A percentile compares a stretch with the other conserved stretches of the same genome.
phyloP scores from a whole-genome alignment of 2,329 filamentous ascomycete genomes.

The Colletotrichum endophyticum region DNA sequence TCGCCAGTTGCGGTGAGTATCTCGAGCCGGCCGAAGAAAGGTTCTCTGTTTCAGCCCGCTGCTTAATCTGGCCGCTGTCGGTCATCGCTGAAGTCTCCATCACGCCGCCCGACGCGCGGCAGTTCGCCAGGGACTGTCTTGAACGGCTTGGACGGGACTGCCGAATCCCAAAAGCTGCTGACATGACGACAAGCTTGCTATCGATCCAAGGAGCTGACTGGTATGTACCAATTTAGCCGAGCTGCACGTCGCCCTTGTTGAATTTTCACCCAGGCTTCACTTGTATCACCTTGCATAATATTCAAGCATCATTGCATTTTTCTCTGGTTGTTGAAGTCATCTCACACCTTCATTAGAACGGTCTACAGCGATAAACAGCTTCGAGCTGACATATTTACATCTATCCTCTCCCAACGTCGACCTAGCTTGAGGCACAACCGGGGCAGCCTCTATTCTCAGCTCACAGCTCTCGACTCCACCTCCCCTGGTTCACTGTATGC shows the following conservation, averaged over 20 bases:
- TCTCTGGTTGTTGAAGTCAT: background rate
- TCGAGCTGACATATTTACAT: background rate
- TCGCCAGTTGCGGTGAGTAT: conserved; percentile 25
- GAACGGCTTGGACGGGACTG: conserved; percentile 24
- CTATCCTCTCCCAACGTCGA: background rate
- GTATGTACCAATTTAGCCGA: background rate
- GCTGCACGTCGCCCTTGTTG: background rate
- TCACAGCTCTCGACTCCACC: background rate
- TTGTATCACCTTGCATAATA: conserved; percentile 2
- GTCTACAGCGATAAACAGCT: background rate
- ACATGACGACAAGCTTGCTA: background rate
- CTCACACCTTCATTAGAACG: background rate
- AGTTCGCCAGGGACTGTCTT: conserved; percentile 20
- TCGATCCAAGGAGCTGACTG: conserved; percentile 17
- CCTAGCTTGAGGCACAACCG: background rate
- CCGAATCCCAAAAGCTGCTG: conserved; percentile 22
- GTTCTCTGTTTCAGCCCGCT: conserved; percentile 25
- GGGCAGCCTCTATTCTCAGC: background rate
- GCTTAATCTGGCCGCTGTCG: conserved; percentile 27
- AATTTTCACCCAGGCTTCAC: background rate
- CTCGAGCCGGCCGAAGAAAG: conserved; percentile 10
- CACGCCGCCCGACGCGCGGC: conserved; percentile 7
- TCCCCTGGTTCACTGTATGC: background rate
- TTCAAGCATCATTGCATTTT: background rate
- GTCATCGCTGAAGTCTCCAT: conserved; percentile 20